These are phyloP conservation scores for Salix udensis DNA, from an alignment of 345 rosid genomes.

Conservation along the genomic window DNA sequence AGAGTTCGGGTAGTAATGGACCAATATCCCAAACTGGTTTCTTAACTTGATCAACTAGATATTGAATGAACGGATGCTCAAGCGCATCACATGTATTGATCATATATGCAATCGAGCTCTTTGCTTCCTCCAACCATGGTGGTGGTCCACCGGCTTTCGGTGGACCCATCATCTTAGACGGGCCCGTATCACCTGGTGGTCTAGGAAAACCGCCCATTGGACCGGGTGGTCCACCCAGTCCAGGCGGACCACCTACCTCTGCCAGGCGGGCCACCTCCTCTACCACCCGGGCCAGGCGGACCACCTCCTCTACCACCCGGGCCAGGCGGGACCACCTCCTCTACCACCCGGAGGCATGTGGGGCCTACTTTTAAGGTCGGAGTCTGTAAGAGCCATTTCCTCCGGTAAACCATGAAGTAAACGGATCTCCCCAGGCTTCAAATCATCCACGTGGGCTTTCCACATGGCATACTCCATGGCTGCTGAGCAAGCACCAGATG, in stretches of 20 bases:
- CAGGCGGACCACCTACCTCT: not conserved
- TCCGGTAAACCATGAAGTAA: constrained; percentile 31
- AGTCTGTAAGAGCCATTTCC: constrained; percentile 25
- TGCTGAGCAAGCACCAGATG: constrained; percentile 33
- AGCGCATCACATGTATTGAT: constrained; percentile 41
- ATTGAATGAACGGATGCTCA: constrained; percentile 31
- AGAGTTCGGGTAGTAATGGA: constrained; percentile 38
- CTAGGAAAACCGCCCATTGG: not conserved
- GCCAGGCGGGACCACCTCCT: not conserved
- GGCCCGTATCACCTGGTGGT: constrained; percentile 1
- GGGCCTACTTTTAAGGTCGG: constrained; percentile 23
- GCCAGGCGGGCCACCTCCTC: not conserved
- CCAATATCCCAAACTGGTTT: constrained; percentile 48
- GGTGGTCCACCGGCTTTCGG: constrained; percentile 36
- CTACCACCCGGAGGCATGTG: not conserved
- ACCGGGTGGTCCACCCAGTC: not conserved
- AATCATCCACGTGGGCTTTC: constrained; percentile 14
- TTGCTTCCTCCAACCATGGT: constrained; percentile 27
- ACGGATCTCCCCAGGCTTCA: constrained; percentile 30
- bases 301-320: not conserved
- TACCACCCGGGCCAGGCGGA: not conserved
- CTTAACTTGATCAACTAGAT: constrained; percentile 13
- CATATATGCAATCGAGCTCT: constrained; percentile 22
- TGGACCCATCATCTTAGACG: constrained; percentile 18
- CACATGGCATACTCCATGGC: constrained; percentile 31